A percentile compares a stretch with the other conserved stretches of the same genome.
phyloP scores from a whole-genome alignment of 2,329 filamentous ascomycete species.

The Aspergillus neotritici region DNA sequence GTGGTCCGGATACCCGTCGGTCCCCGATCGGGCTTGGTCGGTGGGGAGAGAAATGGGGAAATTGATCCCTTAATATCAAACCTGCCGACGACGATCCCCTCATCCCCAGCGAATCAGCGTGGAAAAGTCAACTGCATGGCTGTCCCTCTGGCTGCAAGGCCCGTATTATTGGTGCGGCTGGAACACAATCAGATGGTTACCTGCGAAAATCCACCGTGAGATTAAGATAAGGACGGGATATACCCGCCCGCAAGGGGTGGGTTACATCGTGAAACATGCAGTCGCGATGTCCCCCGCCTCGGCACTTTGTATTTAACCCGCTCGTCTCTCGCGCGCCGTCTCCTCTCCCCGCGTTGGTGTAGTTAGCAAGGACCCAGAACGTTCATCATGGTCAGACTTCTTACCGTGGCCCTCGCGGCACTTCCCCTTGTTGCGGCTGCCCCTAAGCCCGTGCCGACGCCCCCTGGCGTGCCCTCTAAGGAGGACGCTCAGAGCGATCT shows the following conservation, averaged over 20 bases:
- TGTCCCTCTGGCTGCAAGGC: background rate
- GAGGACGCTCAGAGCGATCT: conserved; percentile 55
- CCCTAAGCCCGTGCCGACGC: conserved; percentile 31
- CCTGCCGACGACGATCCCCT: background rate
- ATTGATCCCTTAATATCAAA: background rate
- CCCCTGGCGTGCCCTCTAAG: conserved; percentile 59
- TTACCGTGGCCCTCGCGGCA: conserved; percentile 11
- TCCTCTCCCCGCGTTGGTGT: no score
- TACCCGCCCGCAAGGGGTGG: no score
- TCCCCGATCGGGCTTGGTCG: background rate
- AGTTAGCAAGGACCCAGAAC: no score
- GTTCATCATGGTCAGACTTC: background rate
- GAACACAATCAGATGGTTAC: no score
- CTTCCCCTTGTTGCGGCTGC: conserved; percentile 12
- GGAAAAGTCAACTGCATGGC: background rate
- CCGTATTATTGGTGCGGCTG: no score
- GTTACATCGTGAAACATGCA: no score
- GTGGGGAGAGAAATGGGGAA: no score
- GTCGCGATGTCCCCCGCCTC: no score
- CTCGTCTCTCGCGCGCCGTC: no score
- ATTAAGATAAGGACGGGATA: no score
- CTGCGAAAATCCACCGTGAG: no score
- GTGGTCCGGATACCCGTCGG: conserved; percentile 1
- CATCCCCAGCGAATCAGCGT: background rate
- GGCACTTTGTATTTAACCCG: no score